Conservation (phyloP, 805 yeast species). For the Kazachstania psychrophila region DNA sequence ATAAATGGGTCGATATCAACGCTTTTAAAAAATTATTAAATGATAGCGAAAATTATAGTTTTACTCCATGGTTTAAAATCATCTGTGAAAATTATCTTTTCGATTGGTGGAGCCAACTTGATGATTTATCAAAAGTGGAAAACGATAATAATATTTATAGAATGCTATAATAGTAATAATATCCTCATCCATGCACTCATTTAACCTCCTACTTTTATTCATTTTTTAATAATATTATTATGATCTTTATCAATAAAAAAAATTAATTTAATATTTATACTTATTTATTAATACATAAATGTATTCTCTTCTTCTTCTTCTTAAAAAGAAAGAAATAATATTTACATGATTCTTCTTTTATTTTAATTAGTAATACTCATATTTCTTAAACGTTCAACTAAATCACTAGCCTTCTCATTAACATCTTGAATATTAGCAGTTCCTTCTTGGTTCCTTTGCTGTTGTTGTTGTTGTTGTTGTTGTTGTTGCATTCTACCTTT, state of each 20-base stretch:
- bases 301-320: background rate
- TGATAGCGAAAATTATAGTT: constrained; percentile 47
- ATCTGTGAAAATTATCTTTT: constrained; percentile 87
- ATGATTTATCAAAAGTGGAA: constrained; percentile 43
- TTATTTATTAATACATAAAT: background rate
- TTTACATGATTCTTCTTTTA: background rate
- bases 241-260: no score
- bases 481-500: background rate
- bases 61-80: constrained; percentile 97
- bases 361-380: constrained; percentile 4
- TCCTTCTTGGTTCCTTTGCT: background rate
- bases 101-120: constrained; percentile 85
- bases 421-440: constrained; percentile 1
- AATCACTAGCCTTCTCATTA: constrained; percentile 5
- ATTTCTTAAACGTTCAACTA: constrained; percentile 6
- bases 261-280: no score
- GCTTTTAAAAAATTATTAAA: constrained; percentile 70
- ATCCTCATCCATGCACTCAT: no score
- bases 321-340: background rate
- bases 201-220: no score
- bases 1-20: constrained; percentile 57
- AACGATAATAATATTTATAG: constrained; percentile 32
- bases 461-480: background rate
- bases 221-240: no score
- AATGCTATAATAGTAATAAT: constrained; percentile 18